Conservation (phyloP, 169 alveolate species). For the Plasmodium berghei region DNA sequence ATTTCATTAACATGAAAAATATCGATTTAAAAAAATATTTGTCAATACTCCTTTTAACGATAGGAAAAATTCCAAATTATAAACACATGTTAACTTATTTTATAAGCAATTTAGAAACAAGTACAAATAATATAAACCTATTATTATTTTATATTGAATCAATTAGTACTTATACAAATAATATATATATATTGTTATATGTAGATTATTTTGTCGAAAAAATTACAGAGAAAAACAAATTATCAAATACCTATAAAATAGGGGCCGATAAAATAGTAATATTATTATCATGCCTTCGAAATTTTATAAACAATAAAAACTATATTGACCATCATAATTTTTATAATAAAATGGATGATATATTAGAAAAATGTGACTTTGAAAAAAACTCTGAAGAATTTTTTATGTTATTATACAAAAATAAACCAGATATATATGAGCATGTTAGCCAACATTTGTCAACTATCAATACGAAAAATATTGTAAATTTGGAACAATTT, state of each 20-base stretch:
- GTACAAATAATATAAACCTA: background rate
- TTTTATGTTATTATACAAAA: constrained; percentile 10
- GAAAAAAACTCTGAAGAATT: constrained; percentile 21
- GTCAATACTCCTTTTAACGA: background rate
- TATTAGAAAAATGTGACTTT: background rate
- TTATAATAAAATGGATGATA: background rate
- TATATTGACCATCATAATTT: background rate
- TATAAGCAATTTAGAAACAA: constrained; percentile 17
- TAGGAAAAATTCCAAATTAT: background rate
- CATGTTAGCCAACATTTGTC: constrained; percentile 20
- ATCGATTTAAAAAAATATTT: background rate
- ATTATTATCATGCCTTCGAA: constrained; percentile 24
- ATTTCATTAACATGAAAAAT: background rate
- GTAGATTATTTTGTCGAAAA: constrained; percentile 29
- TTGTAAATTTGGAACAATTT: constrained; percentile 21
- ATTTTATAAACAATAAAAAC: constrained; percentile 4
- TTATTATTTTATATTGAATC: constrained; percentile 14
- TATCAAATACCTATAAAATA: background rate
- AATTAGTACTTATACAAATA: constrained; percentile 19
- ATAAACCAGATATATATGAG: constrained; percentile 49
- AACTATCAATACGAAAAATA: constrained; percentile 15
- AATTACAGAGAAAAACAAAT: background rate
- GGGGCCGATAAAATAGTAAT: background rate
- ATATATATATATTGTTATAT: constrained; percentile 45
- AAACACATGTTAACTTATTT: constrained; percentile 18